phyloP scores from a whole-genome alignment of 2,329 filamentous ascomycete species.

The Bipolaris bicolor region DNA sequence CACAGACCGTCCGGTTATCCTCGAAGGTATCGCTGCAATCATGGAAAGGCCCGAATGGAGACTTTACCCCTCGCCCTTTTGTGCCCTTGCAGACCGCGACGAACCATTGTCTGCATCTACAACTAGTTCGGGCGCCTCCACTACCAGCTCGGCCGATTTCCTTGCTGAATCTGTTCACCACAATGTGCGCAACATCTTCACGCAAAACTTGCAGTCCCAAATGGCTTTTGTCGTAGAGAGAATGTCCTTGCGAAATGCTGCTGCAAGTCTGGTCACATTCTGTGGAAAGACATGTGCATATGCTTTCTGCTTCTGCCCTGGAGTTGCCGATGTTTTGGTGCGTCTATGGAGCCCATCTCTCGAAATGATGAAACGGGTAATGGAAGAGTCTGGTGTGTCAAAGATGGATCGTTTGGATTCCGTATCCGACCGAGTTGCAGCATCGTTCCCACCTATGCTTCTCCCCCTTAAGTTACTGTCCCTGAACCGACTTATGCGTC shows the following conservation, averaged over 20 bases:
- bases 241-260: constrained; percentile 78
- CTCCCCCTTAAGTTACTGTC: constrained; percentile 67
- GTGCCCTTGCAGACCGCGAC: constrained; percentile 64
- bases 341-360: constrained; percentile 78
- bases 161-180: constrained; percentile 79
- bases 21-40: constrained; percentile 78
- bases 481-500: constrained; percentile 63
- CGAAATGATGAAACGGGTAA: constrained; percentile 71
- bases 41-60: constrained; percentile 93
- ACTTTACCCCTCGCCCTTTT: constrained; percentile 70
- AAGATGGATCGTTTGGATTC: constrained; percentile 58
- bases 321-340: constrained; percentile 81
- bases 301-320: constrained; percentile 90
- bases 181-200: constrained; percentile 86
- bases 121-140: constrained; percentile 63
- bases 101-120: constrained; percentile 53
- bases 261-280: constrained; percentile 73
- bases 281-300: constrained; percentile 91
- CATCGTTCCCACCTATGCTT: constrained; percentile 72
- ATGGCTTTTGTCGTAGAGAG: constrained; percentile 88
- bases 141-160: constrained; percentile 67
- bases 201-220: constrained; percentile 79
- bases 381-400: constrained; percentile 69
- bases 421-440: constrained; percentile 66
- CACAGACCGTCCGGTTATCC: constrained; percentile 79